A percentile compares a stretch with the other conserved stretches of the same genome.
Evolutionary conservation across 164 flowering plant species (phyloP).

Genomic region (Magnolia kwangsiensis): DNA sequence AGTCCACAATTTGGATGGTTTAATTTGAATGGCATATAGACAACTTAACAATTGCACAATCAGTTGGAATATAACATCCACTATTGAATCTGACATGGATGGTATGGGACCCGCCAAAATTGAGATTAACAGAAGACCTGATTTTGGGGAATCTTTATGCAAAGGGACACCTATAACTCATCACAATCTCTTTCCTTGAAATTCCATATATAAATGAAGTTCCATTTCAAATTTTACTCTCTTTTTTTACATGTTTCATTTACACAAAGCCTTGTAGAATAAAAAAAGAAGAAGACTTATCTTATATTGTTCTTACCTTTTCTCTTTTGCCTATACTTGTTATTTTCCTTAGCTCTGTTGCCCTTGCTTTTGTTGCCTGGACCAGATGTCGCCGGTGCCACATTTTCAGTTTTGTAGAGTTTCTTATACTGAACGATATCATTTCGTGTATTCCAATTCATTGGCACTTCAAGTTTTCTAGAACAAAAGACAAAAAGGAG

Average conservation of each 20-base stretch:
- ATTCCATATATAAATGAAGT: too few relatives aligned
- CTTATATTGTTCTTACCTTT: not conserved
- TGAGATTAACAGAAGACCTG: too few relatives aligned
- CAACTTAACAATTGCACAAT: too few relatives aligned
- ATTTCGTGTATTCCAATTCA: slow-evolving; percentile 34
- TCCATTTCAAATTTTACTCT: slow-evolving; percentile 14
- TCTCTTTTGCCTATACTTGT: not conserved
- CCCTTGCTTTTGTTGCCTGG: not conserved
- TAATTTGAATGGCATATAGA: too few relatives aligned
- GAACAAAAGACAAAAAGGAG: not conserved
- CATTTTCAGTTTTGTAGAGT: slow-evolving; percentile 21
- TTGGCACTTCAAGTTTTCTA: slow-evolving; percentile 64
- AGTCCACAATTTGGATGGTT: too few relatives aligned
- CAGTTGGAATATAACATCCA: too few relatives aligned
- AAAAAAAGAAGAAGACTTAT: not conserved
- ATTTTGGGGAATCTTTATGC: too few relatives aligned
- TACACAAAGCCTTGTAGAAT: not conserved
- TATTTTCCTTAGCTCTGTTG: slow-evolving; percentile 1
- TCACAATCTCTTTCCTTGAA: slow-evolving; percentile 3
- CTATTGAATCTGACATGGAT: too few relatives aligned
- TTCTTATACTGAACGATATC: slow-evolving; percentile 38
- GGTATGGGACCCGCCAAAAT: too few relatives aligned
- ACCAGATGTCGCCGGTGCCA: slow-evolving; percentile 3
- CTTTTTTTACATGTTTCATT: not conserved
- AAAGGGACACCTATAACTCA: too few relatives aligned